These are phyloP conservation scores for Colletotrichum siamense DNA, from an alignment of 2,329 filamentous ascomycete genomes.

Conservation along the genomic window DNA sequence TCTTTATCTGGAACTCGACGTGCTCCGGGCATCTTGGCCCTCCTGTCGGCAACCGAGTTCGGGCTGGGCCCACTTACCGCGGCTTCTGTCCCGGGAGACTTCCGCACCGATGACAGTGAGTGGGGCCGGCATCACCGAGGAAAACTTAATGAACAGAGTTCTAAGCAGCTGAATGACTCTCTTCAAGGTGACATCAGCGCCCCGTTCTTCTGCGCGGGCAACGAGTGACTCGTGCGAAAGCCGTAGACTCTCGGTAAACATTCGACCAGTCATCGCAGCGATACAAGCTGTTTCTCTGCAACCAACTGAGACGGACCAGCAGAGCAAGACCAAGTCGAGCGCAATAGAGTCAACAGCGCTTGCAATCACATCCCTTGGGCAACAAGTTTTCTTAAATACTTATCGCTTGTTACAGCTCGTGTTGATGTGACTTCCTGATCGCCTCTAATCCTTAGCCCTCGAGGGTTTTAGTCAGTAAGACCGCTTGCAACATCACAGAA, in stretches of 20 bases:
- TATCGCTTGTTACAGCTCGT: background rate
- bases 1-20: background rate
- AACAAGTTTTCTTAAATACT: background rate
- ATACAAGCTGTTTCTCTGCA: background rate
- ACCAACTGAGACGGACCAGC: background rate
- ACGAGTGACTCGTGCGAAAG: background rate
- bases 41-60: background rate
- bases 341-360: background rate
- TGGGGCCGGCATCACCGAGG: background rate
- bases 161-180: background rate
- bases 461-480: background rate
- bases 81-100: background rate
- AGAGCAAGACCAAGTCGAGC: background rate
- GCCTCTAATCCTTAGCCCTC: background rate
- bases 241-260: background rate
- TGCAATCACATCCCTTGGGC: background rate
- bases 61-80: background rate
- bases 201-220: background rate
- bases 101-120: background rate
- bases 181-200: background rate
- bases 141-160: background rate
- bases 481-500: background rate
- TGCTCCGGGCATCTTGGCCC: background rate
- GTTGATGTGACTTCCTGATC: background rate
- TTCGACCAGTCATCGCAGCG: background rate